Conservation (phyloP, 106 monocot species). For the Xerophyta viscosa region DNA sequence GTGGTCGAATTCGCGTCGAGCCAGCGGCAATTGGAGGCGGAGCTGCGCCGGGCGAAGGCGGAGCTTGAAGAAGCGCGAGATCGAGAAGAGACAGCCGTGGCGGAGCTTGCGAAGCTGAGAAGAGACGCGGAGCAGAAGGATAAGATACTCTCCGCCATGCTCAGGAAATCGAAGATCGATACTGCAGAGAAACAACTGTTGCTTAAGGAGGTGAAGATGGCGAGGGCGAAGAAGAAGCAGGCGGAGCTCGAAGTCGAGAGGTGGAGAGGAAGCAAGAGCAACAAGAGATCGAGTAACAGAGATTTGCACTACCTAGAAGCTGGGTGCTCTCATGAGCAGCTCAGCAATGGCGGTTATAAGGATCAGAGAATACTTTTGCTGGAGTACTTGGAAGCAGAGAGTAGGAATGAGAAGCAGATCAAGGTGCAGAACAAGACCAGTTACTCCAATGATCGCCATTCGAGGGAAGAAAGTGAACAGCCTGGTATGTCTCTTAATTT, state of each 20-base stretch:
- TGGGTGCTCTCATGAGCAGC: slow-evolving; percentile 20
- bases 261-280: slow-evolving; percentile 36
- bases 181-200: slow-evolving; percentile 47
- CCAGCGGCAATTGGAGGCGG: slow-evolving; percentile 46
- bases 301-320: slow-evolving; percentile 4
- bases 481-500: slow-evolving; percentile 26
- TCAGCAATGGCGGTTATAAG: slow-evolving; percentile 1
- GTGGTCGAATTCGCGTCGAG: slow-evolving; percentile 49
- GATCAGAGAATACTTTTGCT: slow-evolving; percentile 29
- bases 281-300: slow-evolving; percentile 17
- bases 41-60: slow-evolving; percentile 31
- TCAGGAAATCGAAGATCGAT: slow-evolving; percentile 80
- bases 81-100: slow-evolving; percentile 27
- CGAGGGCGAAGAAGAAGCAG: slow-evolving; percentile 68
- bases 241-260: slow-evolving; percentile 66
- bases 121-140: slow-evolving; percentile 77
- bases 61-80: slow-evolving; percentile 40
- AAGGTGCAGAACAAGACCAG: slow-evolving; percentile 7
- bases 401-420: slow-evolving; percentile 21
- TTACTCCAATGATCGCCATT: slow-evolving; percentile 21
- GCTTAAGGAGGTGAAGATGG: slow-evolving; percentile 58
- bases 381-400: slow-evolving; percentile 54
- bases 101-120: slow-evolving; percentile 28
- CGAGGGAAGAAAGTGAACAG: slow-evolving; percentile 28
- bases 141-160: slow-evolving; percentile 75